Percentiles rank a stretch among this genome's conserved stretches.
Evolutionary conservation across 2,329 filamentous ascomycete genomes (phyloP).

Genomic region (Pyricularia sp.): DNA sequence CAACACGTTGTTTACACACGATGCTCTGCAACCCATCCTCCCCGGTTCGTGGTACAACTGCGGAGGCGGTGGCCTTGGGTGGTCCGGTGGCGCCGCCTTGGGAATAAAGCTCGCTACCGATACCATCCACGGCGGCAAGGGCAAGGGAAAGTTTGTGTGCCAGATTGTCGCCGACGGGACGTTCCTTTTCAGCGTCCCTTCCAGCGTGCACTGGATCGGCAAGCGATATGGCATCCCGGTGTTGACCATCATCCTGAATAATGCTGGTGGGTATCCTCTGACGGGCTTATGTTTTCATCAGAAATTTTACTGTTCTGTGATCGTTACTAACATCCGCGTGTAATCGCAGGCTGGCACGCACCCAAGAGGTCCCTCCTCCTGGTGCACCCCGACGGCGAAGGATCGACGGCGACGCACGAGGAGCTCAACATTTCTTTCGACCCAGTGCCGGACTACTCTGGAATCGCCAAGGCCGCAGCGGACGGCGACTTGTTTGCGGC

Average conservation of each 20-base stretch:
- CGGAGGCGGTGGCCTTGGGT: conserved; percentile 38
- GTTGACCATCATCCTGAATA: conserved; percentile 36
- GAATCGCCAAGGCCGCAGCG: conserved; percentile 46
- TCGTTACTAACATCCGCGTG: neutral
- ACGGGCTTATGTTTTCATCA: neutral
- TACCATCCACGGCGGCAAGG: conserved; percentile 24
- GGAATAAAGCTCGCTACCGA: conserved; percentile 35
- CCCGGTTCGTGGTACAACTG: conserved; percentile 40
- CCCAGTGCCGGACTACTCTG: conserved; percentile 44
- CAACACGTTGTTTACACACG: conserved; percentile 49
- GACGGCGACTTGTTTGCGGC: conserved; percentile 39
- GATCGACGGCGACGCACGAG: conserved; percentile 41
- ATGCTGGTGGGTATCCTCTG: conserved; percentile 26
- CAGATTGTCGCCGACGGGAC: conserved; percentile 37
- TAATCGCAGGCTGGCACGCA: conserved; percentile 40
- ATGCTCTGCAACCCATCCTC: conserved; percentile 50
- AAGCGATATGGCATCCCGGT: conserved; percentile 33
- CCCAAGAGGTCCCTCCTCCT: conserved; percentile 42
- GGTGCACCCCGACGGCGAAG: conserved; percentile 44
- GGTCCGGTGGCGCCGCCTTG: conserved; percentile 37
- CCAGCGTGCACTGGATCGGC: conserved; percentile 35
- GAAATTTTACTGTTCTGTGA: no score
- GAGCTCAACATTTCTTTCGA: conserved; percentile 50
- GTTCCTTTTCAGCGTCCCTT: conserved; percentile 34
- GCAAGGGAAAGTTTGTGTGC: conserved; percentile 34